Conservation (phyloP, 2,329 filamentous ascomycete species). For the Fusarium annulatum region DNA sequence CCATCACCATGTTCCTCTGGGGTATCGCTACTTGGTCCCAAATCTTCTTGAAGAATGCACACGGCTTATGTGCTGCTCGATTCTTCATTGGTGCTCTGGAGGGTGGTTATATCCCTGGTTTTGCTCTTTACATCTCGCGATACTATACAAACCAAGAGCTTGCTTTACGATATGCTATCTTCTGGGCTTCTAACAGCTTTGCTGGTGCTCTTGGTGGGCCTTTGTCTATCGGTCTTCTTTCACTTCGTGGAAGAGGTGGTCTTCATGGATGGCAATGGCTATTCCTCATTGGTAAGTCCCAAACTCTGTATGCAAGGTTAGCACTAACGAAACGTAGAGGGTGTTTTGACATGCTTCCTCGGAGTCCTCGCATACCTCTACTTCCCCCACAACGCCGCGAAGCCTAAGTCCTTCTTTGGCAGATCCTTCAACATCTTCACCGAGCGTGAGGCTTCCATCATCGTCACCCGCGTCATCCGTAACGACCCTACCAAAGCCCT, state of each 20-base stretch:
- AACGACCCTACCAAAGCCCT: conserved; percentile 47
- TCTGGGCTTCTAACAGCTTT: conserved; percentile 47
- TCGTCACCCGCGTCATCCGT: conserved; percentile 45
- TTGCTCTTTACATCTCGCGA: conserved; percentile 46
- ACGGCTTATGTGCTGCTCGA: conserved; percentile 41
- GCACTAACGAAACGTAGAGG: conserved; percentile 34
- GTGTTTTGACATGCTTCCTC: conserved; percentile 41
- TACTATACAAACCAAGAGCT: conserved; percentile 48
- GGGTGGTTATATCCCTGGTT: conserved; percentile 49
- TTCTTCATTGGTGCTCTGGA: conserved; percentile 48
- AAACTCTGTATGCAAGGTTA: accelerated
- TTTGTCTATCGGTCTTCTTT: conserved; percentile 44
- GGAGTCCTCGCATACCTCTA: conserved; percentile 44
- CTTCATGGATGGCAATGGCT: conserved; percentile 48
- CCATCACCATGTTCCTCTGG: conserved; percentile 48
- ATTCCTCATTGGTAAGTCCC: conserved; percentile 44
- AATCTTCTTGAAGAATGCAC: conserved; percentile 41
- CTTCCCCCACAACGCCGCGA: conserved; percentile 42
- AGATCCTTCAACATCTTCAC: conserved; percentile 41
- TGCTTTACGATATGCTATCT: conserved; percentile 44
- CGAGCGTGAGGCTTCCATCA: conserved; percentile 39
- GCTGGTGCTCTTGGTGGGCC: conserved; percentile 45
- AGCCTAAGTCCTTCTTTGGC: conserved; percentile 43
- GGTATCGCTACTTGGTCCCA: conserved; percentile 46
- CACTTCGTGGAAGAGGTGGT: conserved; percentile 39